A percentile compares a stretch with the other conserved stretches of the same genome.
These are phyloP conservation scores for Erysimum pusillum DNA, from an alignment of 441 rosid species.

Conservation along the genomic window DNA sequence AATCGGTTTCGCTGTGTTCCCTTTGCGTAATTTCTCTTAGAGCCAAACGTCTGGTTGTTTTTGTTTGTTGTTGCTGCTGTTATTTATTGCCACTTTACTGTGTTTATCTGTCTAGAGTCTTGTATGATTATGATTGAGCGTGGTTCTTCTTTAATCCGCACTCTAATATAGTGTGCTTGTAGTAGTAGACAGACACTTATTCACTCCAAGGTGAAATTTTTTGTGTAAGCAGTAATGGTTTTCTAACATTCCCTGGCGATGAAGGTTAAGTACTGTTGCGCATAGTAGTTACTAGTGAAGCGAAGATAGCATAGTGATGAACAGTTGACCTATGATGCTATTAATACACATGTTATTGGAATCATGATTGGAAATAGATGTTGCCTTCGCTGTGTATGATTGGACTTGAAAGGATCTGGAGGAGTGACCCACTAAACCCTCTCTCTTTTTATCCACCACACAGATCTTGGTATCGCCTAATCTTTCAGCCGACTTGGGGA, in stretches of 20 bases:
- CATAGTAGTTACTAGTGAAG: background rate
- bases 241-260: background rate
- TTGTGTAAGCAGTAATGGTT: constrained; percentile 33
- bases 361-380: constrained; percentile 2
- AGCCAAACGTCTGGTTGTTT: constrained; percentile 30
- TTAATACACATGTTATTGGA: background rate
- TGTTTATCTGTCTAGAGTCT: constrained; percentile 44
- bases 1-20: constrained; percentile 21
- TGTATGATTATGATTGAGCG: constrained; percentile 36
- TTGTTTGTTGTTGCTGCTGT: constrained; percentile 34
- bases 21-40: constrained; percentile 28
- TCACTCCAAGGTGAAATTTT: constrained; percentile 34
- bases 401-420: constrained; percentile 26
- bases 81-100: constrained; percentile 28
- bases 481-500: background rate
- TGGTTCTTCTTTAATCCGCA: constrained; percentile 19
- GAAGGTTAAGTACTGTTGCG: background rate
- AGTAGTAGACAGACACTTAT: constrained; percentile 25
- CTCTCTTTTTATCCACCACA: constrained; percentile 29
- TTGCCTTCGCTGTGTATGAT: constrained; percentile 24
- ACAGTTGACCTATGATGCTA: background rate
- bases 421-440: constrained; percentile 33
- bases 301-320: background rate
- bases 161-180: constrained; percentile 26
- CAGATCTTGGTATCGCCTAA: constrained; percentile 27